phyloP scores from a whole-genome alignment of 2,329 filamentous ascomycete genomes.

The Periconia sp. region DNA sequence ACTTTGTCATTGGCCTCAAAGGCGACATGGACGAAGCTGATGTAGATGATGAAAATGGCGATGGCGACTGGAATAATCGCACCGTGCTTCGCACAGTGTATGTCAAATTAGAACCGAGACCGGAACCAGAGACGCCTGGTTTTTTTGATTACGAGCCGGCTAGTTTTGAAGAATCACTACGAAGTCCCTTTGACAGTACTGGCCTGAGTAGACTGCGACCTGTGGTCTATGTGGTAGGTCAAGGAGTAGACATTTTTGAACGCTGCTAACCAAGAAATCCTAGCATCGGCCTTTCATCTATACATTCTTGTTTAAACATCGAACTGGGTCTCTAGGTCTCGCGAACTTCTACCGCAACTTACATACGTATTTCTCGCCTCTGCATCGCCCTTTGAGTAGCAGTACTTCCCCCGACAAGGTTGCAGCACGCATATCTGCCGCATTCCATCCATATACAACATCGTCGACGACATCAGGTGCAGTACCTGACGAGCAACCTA shows the following conservation, averaged over 20 bases:
- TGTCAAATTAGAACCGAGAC: constrained; percentile 60
- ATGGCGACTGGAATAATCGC: constrained; percentile 47
- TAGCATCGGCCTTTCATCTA: constrained; percentile 73
- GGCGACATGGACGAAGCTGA: constrained; percentile 61
- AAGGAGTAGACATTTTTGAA: not conserved
- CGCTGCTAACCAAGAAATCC: not conserved
- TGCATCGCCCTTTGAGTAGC: constrained; percentile 48
- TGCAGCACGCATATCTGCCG: constrained; percentile 45
- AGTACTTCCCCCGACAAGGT: constrained; percentile 47
- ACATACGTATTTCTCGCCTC: constrained; percentile 54
- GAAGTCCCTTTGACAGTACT: not conserved
- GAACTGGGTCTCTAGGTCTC: constrained; percentile 57
- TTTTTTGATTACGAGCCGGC: constrained; percentile 23
- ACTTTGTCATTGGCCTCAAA: constrained; percentile 69
- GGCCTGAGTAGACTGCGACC: constrained; percentile 56
- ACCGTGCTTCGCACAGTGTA: constrained; percentile 67
- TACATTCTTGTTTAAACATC: constrained; percentile 69
- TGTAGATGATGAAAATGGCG: constrained; percentile 47
- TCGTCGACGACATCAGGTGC: constrained; percentile 32
- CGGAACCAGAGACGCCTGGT: constrained; percentile 11
- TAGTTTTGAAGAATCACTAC: constrained; percentile 15
- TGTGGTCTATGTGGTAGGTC: constrained; percentile 65
- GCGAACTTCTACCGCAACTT: constrained; percentile 52
- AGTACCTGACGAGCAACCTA: constrained; percentile 43
- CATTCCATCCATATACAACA: constrained; percentile 39